A percentile compares a stretch with the other conserved stretches of the same genome.
phyloP scores from a whole-genome alignment of 108 stramenopile genomes.

The Licmophora abbreviata region DNA sequence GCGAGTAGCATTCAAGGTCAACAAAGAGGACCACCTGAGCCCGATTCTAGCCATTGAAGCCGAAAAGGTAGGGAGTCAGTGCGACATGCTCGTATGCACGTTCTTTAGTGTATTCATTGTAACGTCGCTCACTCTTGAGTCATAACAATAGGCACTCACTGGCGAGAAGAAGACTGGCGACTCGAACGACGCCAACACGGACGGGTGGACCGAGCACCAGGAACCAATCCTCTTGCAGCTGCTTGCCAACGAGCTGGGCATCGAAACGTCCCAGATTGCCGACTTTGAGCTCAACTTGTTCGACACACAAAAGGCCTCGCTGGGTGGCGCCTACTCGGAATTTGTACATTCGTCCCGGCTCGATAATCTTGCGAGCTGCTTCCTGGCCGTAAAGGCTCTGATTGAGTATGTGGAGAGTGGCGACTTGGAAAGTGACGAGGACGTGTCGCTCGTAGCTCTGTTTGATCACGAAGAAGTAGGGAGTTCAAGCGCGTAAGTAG shows the following conservation, averaged over 20 bases:
- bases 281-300: constrained; percentile 93
- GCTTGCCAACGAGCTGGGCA: constrained; percentile 59
- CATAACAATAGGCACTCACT: neutral
- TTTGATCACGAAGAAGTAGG: constrained; percentile 99
- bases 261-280: constrained; percentile 54
- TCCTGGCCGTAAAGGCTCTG: constrained; percentile 67
- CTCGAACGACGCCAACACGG: constrained; percentile 7
- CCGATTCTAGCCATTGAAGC: constrained; percentile 86
- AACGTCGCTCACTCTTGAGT: no score
- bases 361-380: constrained; percentile 94
- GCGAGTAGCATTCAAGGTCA: constrained; percentile 76
- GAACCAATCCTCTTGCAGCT: constrained; percentile 73
- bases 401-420: constrained; percentile 43
- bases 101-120: no score
- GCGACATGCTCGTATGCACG: no score
- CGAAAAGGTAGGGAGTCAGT: constrained; percentile 34
- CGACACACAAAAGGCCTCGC: constrained; percentile 82
- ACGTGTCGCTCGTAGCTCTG: constrained; percentile 80
- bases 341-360: constrained; percentile 90
- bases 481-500: constrained; percentile 39
- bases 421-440: constrained; percentile 38
- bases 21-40: constrained; percentile 90
- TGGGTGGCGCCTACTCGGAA: constrained; percentile 83
- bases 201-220: constrained; percentile 74
- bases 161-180: neutral